Conservation (phyloP, 1,139 yeast genomes). For the Schwanniomyces etchellsii region DNA sequence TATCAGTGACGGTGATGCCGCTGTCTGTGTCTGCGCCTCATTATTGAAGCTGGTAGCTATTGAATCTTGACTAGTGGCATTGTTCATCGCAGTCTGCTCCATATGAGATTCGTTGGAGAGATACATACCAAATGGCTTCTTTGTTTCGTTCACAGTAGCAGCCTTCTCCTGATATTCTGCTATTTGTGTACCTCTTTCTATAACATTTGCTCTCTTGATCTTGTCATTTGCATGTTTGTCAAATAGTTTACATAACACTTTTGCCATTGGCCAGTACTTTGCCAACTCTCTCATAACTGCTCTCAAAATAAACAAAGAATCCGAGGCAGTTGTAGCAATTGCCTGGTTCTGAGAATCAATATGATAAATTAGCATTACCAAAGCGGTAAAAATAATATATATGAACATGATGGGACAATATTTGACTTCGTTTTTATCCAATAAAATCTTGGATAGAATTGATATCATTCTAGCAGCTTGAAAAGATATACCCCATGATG, state of each 20-base stretch:
- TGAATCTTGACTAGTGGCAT: background rate
- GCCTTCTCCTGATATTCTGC: conserved; percentile 34
- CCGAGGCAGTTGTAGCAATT: conserved; percentile 56
- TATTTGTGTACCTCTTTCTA: conserved; percentile 32
- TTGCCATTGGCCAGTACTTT: conserved; percentile 41
- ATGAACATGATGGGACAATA: conserved; percentile 53
- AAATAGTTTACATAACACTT: conserved; percentile 33
- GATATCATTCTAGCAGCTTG: conserved; percentile 82
- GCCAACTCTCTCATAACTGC: conserved; percentile 50
- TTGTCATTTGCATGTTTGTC: conserved; percentile 45
- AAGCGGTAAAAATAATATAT: conserved; percentile 62
- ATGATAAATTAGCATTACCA: conserved; percentile 71
- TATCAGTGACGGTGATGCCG: conserved; percentile 2
- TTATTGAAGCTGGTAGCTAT: background rate
- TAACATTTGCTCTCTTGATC: conserved; percentile 38
- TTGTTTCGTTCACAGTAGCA: conserved; percentile 13
- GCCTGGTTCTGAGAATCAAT: conserved; percentile 54
- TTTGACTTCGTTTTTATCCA: conserved; percentile 46
- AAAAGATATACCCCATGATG: conserved; percentile 81
- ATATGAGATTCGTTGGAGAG: background rate
- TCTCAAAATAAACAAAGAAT: conserved; percentile 49
- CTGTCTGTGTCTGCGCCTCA: background rate
- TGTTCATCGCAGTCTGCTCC: background rate
- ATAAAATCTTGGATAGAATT: conserved; percentile 54
- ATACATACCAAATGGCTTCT: background rate